Conservation (phyloP, 2,329 filamentous ascomycete species). For the Furcasterigmium sp. region DNA sequence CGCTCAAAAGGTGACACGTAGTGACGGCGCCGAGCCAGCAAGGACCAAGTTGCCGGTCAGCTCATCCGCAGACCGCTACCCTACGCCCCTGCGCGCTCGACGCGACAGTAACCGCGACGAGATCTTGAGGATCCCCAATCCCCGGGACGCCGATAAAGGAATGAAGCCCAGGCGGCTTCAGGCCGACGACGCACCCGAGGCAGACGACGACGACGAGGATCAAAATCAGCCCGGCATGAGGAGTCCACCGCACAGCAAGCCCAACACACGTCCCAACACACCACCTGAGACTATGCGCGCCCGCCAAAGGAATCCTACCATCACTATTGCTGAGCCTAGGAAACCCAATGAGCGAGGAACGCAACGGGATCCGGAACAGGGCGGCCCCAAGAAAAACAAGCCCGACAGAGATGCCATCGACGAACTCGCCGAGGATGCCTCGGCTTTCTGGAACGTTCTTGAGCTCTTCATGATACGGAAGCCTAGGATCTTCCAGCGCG, state of each 20-base stretch:
- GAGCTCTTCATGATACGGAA: constrained; percentile 38
- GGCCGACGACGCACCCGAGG: constrained; percentile 25
- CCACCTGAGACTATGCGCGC: constrained; percentile 12
- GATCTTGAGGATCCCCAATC: constrained; percentile 83
- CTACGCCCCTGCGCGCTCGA: constrained; percentile 82
- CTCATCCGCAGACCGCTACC: constrained; percentile 68
- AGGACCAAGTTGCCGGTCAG: constrained; percentile 44
- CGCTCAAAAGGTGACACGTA: constrained; percentile 58
- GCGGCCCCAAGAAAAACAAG: background rate
- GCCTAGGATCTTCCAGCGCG: constrained; percentile 30
- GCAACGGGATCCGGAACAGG: background rate
- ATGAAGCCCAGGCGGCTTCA: constrained; percentile 57
- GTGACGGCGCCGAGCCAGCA: constrained; percentile 48
- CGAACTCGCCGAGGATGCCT: constrained; percentile 34
- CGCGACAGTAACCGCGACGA: constrained; percentile 66
- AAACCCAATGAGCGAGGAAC: constrained; percentile 24
- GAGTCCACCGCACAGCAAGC: constrained; percentile 19
- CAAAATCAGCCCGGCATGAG: constrained; percentile 12
- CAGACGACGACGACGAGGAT: constrained; percentile 26
- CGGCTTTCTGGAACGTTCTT: constrained; percentile 32
- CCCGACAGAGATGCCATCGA: constrained; percentile 23
- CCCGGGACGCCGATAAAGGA: constrained; percentile 82
- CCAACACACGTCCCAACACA: constrained; percentile 3
- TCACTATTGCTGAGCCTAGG: constrained; percentile 63
- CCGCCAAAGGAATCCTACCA: constrained; percentile 42